Conservation (phyloP, 2,329 filamentous ascomycete species). For the Clonostachys byssicola region DNA sequence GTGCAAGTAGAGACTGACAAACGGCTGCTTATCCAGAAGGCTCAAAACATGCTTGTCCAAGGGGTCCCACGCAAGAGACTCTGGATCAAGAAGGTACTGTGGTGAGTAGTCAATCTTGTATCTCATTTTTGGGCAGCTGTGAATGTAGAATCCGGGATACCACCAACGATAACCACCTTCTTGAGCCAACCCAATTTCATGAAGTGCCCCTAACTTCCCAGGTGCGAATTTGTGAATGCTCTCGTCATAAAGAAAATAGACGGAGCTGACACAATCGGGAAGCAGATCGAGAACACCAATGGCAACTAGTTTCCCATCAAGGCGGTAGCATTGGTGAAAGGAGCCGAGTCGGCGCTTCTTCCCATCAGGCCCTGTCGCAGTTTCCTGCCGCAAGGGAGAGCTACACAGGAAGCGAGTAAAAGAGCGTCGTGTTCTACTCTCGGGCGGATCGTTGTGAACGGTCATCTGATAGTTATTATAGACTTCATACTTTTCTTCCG, state of each 20-base stretch:
- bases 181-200: constrained; percentile 66
- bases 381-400: constrained; percentile 56
- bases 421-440: constrained; percentile 52
- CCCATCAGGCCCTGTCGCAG: constrained; percentile 38
- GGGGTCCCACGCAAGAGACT: constrained; percentile 57
- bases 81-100: constrained; percentile 69
- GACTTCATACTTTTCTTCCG: constrained; percentile 69
- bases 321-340: constrained; percentile 77
- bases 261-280: constrained; percentile 72
- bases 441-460: constrained; percentile 64
- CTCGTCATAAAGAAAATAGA: constrained; percentile 80
- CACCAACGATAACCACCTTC: constrained; percentile 72
- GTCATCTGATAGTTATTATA: constrained; percentile 72
- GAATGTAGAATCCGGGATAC: constrained; percentile 81
- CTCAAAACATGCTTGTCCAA: constrained; percentile 47
- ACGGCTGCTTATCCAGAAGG: constrained; percentile 50
- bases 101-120: constrained; percentile 80
- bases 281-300: constrained; percentile 75
- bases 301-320: constrained; percentile 72
- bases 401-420: constrained; percentile 73
- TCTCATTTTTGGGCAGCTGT: constrained; percentile 75
- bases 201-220: constrained; percentile 71
- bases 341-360: constrained; percentile 59
- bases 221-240: constrained; percentile 66
- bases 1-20: constrained; percentile 42